Evolutionary conservation across 2,329 filamentous ascomycete genomes (phyloP).

Genomic region (Diaporthe destruens): DNA sequence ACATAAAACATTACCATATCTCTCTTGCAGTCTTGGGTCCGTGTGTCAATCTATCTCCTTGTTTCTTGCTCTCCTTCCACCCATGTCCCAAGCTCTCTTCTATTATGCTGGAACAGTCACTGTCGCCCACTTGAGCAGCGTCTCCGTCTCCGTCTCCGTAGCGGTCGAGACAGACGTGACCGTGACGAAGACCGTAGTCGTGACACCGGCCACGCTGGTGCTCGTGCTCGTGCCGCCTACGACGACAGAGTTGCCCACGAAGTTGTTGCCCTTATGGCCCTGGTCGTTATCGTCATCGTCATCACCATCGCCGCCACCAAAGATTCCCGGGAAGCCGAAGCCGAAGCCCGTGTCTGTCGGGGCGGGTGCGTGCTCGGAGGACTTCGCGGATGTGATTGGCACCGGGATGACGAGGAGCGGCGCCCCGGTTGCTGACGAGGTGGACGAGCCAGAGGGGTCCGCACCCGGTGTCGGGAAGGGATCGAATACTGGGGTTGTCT

Average conservation of each 20-base stretch:
- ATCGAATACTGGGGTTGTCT: neutral
- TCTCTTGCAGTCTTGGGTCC: neutral
- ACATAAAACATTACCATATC: slow-evolving; percentile 31
- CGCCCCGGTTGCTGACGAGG: slow-evolving; percentile 2
- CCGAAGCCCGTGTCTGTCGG: slow-evolving; percentile 22
- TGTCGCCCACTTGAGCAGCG: slow-evolving; percentile 24
- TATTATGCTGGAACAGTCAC: slow-evolving; percentile 19
- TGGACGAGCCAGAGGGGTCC: neutral
- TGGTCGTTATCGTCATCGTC: neutral
- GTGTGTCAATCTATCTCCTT: neutral
- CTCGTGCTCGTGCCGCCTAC: slow-evolving; percentile 35
- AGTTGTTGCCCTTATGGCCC: slow-evolving; percentile 16
- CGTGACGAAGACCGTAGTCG: slow-evolving; percentile 40
- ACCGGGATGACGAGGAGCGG: slow-evolving; percentile 27
- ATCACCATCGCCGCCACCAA: slow-evolving; percentile 7
- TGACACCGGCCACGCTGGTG: slow-evolving; percentile 30
- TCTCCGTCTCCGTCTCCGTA: slow-evolving; percentile 33
- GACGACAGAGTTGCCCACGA: slow-evolving; percentile 18
- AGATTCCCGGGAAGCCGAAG: neutral
- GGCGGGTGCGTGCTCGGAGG: slow-evolving; percentile 16
- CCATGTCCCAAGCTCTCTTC: neutral
- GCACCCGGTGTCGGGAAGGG: neutral
- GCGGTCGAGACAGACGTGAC: slow-evolving; percentile 39
- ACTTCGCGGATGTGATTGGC: neutral
- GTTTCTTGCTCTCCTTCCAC: neutral